These are phyloP conservation scores for Hymenoscyphus fraxineus DNA, from an alignment of 2,329 filamentous ascomycete species.

Conservation along the genomic window DNA sequence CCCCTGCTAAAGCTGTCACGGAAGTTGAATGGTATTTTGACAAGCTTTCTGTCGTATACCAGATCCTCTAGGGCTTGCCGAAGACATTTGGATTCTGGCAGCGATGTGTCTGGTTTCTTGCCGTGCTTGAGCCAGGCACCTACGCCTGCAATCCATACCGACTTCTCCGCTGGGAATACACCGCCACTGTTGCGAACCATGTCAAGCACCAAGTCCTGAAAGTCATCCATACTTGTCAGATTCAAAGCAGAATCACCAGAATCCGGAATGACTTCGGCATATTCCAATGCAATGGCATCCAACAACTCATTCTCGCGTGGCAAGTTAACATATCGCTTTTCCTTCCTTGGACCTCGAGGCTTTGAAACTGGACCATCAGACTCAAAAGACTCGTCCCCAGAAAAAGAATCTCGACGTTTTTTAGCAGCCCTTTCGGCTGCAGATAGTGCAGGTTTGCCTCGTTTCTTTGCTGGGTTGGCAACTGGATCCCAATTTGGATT, in stretches of 20 bases:
- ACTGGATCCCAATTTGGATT: conserved; percentile 31
- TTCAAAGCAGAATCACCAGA: not conserved
- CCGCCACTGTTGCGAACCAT: conserved; percentile 25
- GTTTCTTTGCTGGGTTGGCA: conserved; percentile 1
- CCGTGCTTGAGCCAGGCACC: conserved; percentile 28
- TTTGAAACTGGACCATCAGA: not conserved
- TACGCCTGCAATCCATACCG: conserved; percentile 32
- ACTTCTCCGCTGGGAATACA: conserved; percentile 30
- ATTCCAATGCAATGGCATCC: not conserved
- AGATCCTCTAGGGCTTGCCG: conserved; percentile 27
- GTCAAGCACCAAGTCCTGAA: conserved; percentile 21
- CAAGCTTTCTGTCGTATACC: conserved; percentile 20
- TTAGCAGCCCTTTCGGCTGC: not conserved
- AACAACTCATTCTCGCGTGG: conserved; percentile 4
- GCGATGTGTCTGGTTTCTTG: conserved; percentile 7
- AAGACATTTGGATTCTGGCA: conserved; percentile 29
- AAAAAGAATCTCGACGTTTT: not conserved
- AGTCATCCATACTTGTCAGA: conserved; percentile 8
- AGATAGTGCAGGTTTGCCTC: not conserved
- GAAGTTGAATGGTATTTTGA: conserved; percentile 10
- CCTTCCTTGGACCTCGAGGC: too few species aligned
- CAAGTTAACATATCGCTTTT: conserved; percentile 1
- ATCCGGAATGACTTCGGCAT: not conserved
- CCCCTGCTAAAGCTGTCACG: conserved; percentile 15
- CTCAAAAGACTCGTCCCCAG: conserved; percentile 5